phyloP scores from a whole-genome alignment of 768 basidiomycete genomes.

The Clathrus columnatus region DNA sequence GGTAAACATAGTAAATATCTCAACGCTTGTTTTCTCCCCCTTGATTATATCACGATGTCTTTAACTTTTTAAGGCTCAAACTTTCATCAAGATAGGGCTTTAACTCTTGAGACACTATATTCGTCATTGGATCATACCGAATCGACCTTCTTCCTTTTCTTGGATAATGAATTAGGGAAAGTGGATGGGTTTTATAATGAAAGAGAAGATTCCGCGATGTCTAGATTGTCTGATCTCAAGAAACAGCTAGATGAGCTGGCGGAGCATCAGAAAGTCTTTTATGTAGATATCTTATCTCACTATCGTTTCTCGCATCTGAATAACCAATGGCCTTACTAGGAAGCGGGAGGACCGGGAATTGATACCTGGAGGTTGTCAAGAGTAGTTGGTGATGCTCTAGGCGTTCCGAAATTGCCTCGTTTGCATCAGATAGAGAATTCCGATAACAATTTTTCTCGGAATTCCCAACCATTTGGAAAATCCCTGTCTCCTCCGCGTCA shows the following conservation, averaged over 20 bases:
- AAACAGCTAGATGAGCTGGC: conserved; percentile 68
- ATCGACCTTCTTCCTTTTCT: conserved; percentile 60
- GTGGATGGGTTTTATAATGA: conserved; percentile 76
- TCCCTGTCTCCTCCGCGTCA: not conserved
- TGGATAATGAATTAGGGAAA: conserved; percentile 77
- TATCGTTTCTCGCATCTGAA: not conserved
- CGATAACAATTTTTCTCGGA: not conserved
- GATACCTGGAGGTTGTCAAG: conserved; percentile 4
- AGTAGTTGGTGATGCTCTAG: not conserved
- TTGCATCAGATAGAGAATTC: not conserved
- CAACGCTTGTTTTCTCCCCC: no score
- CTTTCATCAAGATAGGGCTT: conserved; percentile 23
- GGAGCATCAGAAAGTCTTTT: conserved; percentile 52
- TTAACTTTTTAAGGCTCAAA: no score
- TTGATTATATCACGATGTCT: no score
- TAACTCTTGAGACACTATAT: conserved; percentile 29
- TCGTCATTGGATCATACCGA: conserved; percentile 52
- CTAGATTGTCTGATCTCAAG: conserved; percentile 31
- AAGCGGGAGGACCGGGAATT: not conserved
- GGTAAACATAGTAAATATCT: not conserved
- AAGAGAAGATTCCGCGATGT: conserved; percentile 48
- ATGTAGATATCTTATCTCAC: conserved; percentile 32
- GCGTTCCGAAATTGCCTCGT: not conserved
- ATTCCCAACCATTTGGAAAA: not conserved
- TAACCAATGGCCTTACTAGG: not conserved